Evolutionary conservation across 345 rosid genomes (phyloP).

Genomic region (Carallia pectinifolia): DNA sequence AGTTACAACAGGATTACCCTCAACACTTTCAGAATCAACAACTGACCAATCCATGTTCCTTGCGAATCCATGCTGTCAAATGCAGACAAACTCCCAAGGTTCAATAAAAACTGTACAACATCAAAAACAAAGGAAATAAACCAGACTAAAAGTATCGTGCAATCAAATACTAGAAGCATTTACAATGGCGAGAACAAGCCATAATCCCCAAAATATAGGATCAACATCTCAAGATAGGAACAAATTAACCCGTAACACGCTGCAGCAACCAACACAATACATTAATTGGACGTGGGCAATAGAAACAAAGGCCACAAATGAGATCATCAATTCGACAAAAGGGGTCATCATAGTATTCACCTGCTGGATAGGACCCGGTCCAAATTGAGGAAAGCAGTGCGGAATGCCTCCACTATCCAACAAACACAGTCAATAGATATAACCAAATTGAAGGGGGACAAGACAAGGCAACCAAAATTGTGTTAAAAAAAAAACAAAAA

Average conservation of each 20-base stretch:
- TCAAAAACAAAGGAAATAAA: neutral
- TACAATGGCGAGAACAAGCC: neutral
- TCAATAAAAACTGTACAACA: conserved; percentile 9
- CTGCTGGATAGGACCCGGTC: conserved; percentile 91
- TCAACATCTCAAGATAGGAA: neutral
- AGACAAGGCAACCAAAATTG: neutral
- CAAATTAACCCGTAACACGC: neutral
- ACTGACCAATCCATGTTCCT: conserved; percentile 95
- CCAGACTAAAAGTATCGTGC: neutral
- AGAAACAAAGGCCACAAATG: neutral
- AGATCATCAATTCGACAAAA: neutral
- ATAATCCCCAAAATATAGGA: neutral
- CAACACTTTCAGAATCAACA: conserved; percentile 54
- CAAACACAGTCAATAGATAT: conserved; percentile 10
- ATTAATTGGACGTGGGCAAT: neutral
- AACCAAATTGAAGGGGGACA: neutral
- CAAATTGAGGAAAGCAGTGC: conserved; percentile 98
- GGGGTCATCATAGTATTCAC: conserved; percentile 23
- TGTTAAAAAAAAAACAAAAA: neutral
- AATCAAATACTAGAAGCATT: neutral
- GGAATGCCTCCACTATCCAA: conserved; percentile 84
- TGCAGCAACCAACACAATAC: neutral
- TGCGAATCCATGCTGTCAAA: conserved; percentile 84
- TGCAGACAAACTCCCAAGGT: conserved; percentile 10
- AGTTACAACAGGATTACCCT: conserved; percentile 63